These are phyloP conservation scores for Pezicula carpinea DNA, from an alignment of 2,329 filamentous ascomycete genomes.

Conservation along the genomic window DNA sequence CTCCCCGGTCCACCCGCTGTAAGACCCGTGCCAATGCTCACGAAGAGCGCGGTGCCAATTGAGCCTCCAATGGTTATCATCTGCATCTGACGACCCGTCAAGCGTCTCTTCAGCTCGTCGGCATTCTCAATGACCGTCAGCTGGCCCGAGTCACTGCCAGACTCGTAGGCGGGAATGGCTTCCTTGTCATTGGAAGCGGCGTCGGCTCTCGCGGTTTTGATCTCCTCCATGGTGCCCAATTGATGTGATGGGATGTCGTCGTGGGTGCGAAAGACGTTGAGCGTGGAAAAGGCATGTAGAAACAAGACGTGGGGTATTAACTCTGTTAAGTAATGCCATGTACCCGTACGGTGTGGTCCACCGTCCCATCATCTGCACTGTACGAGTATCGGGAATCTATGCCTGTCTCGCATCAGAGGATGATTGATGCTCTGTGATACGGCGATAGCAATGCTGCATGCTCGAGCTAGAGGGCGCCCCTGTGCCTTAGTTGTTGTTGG, in stretches of 20 bases:
- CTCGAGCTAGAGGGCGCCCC: no score
- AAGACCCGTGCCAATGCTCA: slow-evolving; percentile 38
- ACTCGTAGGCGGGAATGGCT: slow-evolving; percentile 6
- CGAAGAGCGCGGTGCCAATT: slow-evolving; percentile 43
- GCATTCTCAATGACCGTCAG: slow-evolving; percentile 11
- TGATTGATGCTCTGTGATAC: no score
- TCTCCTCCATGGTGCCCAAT: slow-evolving; percentile 10
- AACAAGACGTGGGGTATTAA: no score
- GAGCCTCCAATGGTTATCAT: slow-evolving; percentile 45
- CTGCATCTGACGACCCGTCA: slow-evolving; percentile 42
- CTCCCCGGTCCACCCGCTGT: slow-evolving; percentile 29
- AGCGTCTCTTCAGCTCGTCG: slow-evolving; percentile 25
- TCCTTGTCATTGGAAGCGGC: slow-evolving; percentile 10
- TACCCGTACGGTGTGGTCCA: no score
- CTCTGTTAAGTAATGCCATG: no score
- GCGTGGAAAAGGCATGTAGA: no score
- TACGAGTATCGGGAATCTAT: no score
- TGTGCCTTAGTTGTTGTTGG: no score
- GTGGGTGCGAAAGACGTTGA: no score
- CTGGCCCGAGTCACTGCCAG: slow-evolving; percentile 4
- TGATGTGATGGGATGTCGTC: not conserved
- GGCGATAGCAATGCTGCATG: no score
- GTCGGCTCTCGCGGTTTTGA: slow-evolving; percentile 9
- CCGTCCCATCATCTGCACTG: no score
- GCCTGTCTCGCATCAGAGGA: no score